A percentile compares a stretch with the other conserved stretches of the same genome.
phyloP scores from a whole-genome alignment of 495 filamentous ascomycete genomes.

The Aspergillus cavernicola region DNA sequence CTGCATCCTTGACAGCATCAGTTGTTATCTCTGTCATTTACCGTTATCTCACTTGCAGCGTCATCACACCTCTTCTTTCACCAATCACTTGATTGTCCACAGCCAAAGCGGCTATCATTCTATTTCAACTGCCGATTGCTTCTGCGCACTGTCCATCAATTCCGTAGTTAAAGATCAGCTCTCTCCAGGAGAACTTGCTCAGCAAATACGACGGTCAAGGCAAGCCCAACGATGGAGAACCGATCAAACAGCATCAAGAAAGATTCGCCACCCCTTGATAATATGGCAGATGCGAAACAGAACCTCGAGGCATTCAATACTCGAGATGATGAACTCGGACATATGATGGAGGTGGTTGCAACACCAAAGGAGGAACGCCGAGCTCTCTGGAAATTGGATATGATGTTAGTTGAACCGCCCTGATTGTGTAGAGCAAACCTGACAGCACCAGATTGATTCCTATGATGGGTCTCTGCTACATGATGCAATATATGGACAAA shows the following conservation, averaged over 20 bases:
- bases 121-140: background rate
- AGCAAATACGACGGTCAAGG: background rate
- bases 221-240: background rate
- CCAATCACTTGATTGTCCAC: no score
- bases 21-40: no score
- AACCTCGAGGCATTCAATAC: background rate
- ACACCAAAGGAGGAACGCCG: background rate
- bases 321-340: background rate
- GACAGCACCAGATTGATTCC: conserved; percentile 3
- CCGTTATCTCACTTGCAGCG: no score
- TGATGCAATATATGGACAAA: conserved; percentile 16
- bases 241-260: background rate
- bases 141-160: background rate
- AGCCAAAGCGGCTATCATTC: no score
- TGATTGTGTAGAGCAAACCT: background rate
- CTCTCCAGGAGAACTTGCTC: background rate
- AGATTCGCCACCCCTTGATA: background rate
- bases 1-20: no score
- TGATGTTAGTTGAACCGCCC: background rate
- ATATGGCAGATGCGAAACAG: background rate
- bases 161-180: background rate
- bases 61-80: no score
- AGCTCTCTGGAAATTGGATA: background rate
- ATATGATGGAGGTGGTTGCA: background rate
- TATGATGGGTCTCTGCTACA: conserved; percentile 9